Conservation (phyloP, 2,329 filamentous ascomycete genomes). For the Ophiosphaerella herpotricha region DNA sequence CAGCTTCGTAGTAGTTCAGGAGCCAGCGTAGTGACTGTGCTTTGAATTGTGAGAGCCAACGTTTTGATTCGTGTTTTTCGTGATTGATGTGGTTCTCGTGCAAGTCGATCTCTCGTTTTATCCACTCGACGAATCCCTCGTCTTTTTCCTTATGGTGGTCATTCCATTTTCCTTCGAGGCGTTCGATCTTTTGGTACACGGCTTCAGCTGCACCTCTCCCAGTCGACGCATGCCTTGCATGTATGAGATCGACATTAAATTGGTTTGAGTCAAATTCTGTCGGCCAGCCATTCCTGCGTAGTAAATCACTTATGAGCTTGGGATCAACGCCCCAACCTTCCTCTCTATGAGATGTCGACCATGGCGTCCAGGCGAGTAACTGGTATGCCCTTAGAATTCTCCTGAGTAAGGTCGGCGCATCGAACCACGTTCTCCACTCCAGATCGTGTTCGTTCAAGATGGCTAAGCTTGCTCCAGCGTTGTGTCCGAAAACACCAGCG, state of each 20-base stretch:
- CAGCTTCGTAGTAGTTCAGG: slow-evolving; percentile 1
- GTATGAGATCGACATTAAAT: slow-evolving; percentile 19
- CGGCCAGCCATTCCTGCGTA: slow-evolving; percentile 16
- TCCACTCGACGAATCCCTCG: neutral
- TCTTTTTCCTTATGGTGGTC: neutral
- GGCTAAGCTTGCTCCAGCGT: neutral
- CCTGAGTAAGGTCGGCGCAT: slow-evolving; percentile 11
- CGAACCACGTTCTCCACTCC: slow-evolving; percentile 3
- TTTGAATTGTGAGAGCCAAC: neutral
- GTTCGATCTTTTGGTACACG: neutral
- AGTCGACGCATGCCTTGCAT: slow-evolving; percentile 8
- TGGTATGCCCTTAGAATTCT: slow-evolving; percentile 13
- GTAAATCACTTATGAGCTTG: slow-evolving; percentile 1
- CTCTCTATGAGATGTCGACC: slow-evolving; percentile 13
- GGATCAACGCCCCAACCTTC: slow-evolving; percentile 4
- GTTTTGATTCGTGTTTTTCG: neutral
- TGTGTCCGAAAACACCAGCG: neutral
- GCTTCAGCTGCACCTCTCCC: slow-evolving; percentile 6
- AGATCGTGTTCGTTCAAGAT: neutral
- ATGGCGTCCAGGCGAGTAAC: slow-evolving; percentile 13
- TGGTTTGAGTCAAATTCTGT: neutral
- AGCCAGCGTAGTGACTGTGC: slow-evolving; percentile 2
- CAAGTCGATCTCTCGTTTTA: neutral
- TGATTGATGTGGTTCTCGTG: no score
- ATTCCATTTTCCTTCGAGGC: slow-evolving; percentile 2